Evolutionary conservation across 805 yeast species (phyloP).

Genomic region (Tetrapisispora pingtungensis): DNA sequence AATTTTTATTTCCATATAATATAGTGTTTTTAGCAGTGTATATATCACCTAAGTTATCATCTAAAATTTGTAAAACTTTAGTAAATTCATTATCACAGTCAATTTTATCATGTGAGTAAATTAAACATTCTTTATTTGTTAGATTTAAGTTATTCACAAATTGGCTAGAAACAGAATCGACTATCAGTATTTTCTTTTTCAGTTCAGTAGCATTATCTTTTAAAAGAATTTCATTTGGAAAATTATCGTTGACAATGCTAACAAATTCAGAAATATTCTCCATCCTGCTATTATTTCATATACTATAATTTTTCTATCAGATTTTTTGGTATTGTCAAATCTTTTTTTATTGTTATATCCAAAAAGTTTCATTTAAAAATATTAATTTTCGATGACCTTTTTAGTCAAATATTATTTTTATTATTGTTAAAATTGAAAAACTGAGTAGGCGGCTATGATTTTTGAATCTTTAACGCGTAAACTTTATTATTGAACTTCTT

Average conservation of each 20-base stretch:
- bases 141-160: neutral
- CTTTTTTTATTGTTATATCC: no score
- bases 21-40: slow-evolving; percentile 11
- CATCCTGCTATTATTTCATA: neutral
- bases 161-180: neutral
- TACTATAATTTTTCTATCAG: no score
- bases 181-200: slow-evolving; percentile 2
- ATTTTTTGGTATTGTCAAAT: neutral
- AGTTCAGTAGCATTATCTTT: neutral
- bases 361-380: no score
- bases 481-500: no score
- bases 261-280: neutral
- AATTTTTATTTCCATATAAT: slow-evolving; percentile 14
- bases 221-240: neutral
- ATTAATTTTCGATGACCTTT: no score
- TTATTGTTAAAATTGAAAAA: no score
- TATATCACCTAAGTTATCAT: slow-evolving; percentile 17
- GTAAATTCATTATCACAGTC: neutral
- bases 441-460: no score
- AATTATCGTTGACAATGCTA: neutral
- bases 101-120: neutral
- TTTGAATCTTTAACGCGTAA: no score
- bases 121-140: neutral
- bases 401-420: no score
- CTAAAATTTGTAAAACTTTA: slow-evolving; percentile 11